A percentile compares a stretch with the other conserved stretches of the same genome.
phyloP scores from a whole-genome alignment of 192 early-diverging fungal genomes.

The Coemansia sp. region DNA sequence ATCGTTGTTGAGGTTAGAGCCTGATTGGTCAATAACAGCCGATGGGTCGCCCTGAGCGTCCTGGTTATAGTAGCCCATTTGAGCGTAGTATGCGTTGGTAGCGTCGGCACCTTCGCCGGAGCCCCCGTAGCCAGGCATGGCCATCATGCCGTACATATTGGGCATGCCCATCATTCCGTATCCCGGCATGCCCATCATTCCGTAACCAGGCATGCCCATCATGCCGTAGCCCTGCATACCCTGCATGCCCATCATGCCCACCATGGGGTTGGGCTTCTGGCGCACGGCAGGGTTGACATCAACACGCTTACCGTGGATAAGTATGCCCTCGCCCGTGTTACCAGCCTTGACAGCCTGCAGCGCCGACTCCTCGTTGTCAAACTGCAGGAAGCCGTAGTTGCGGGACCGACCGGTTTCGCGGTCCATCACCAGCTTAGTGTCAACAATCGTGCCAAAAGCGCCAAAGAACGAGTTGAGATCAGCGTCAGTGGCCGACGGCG shows the following conservation, averaged over 20 bases:
- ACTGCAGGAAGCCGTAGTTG: slow-evolving; percentile 91
- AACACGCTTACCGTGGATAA: slow-evolving; percentile 52
- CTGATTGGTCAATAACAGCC: slow-evolving; percentile 2
- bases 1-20: slow-evolving; percentile 5
- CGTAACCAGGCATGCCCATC: slow-evolving; percentile 29
- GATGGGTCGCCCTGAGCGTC: slow-evolving; percentile 32
- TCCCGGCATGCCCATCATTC: slow-evolving; percentile 13
- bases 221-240: slow-evolving; percentile 22
- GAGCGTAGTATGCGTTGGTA: slow-evolving; percentile 33
- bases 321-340: slow-evolving; percentile 35
- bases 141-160: slow-evolving; percentile 40
- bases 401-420: slow-evolving; percentile 80
- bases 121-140: slow-evolving; percentile 12
- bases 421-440: slow-evolving; percentile 85
- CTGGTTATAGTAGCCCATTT: slow-evolving; percentile 39
- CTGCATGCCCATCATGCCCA: slow-evolving; percentile 13
- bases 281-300: slow-evolving; percentile 47
- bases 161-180: slow-evolving; percentile 36
- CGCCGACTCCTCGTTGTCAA: slow-evolving; percentile 74
- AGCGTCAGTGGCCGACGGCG: slow-evolving; percentile 79
- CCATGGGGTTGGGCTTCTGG: slow-evolving; percentile 36
- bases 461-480: slow-evolving; percentile 81
- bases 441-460: slow-evolving; percentile 80
- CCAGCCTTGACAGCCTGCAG: slow-evolving; percentile 38
- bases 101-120: slow-evolving; percentile 1